Evolutionary conservation across 176 grass and related monocot genomes (phyloP), one percentile per base, ranked within the genome.

Genomic region (Zea luxurians): DNA sequence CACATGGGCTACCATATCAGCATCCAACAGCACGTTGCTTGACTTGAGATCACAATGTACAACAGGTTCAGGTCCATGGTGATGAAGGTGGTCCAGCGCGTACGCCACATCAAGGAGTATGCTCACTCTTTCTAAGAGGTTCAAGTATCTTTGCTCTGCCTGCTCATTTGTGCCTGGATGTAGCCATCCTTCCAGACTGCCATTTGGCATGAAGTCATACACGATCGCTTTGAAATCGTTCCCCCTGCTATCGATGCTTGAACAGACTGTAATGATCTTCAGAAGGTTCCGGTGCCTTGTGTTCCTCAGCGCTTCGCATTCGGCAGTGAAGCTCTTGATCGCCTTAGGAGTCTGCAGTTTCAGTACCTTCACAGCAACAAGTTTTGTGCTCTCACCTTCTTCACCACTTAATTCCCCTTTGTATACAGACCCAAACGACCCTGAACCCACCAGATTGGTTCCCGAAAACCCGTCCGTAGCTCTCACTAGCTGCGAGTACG

Each of bases 171-270:
- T 64, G 3, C 42, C 66, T 9, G 6, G 50, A 77, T 85, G 87
- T 11, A 89, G 36, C 82, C 87, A 89, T 7, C 44, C 27, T 37
- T 89, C 75, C 7, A 89, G 2, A 8, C 6, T 73, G 2, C 73
- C 73, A 70, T 62, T 88, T 0, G 15, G 50, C 76, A 76, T 70
- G 53, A 70, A 40, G 35, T 89, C 76, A 40, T 61, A 80, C 16
- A 89, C 64, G 16, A 82, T 75, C 48, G 87, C 77, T 41, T 57
- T 82, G 71, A 89, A 89, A 9, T 89, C 74, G 72, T 81, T 64
- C 8, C 86, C 77, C 1, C 4, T 76, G 7, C 2, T n/a, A 72
- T 85, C 86, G 10, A 48, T 48, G 8, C 85, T 88, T 5, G 74
- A 83, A 13, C 86, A 83, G 2, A 12, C 2, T 52, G 80, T 88